Base-by-base conservation (phyloP, 768 basidiomycete species). In the Mycena leptocephala region DNA sequence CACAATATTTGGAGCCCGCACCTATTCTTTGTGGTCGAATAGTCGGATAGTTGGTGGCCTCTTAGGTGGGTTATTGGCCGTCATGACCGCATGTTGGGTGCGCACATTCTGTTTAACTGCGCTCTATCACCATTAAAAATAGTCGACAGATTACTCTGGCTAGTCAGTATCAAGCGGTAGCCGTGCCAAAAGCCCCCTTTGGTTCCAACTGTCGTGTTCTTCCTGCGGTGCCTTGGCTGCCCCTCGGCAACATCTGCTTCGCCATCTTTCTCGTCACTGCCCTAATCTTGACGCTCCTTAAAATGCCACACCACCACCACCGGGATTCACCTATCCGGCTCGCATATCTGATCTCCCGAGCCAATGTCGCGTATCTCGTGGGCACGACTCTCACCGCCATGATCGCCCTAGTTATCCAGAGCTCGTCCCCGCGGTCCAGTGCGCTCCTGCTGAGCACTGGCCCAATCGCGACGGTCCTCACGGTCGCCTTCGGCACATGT, bases 141-240 rank as follows among this genome's bases (percentile, higher is more conserved):
- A 5, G 2, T 33, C 11, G 13, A n/a, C 28, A 76, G 75, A 64
- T 68, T 30, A 65, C 70, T 1, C 41, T 67, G 1, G 70, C 70
- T 0, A 68, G 39, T 4, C 70, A 72, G 63, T 76, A 62, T 64
- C 64, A 46, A 22, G 70, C 70, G 10, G 51, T 56, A 24, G 14
- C 48, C 10, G 62, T 13, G 2, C 63, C 55, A 18, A 32, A 10
- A 16, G 30, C 32, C 8, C 20, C 32, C 13, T 64, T 69, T 5
- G 55, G 35, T 28, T 76, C 75, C 26, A 67, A 56, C 37, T 76
- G 75, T 33, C 43, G 39, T 20, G 26, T 76, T 13, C 65, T 72
- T 13, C 35, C 70, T 0, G 61, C 65, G 0, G 43, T 59, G 2
- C 22, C 33, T 1, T 72, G 65, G 70, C 1, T 65, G 10, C 70